These are phyloP conservation scores for Oldenlandia corymbosa DNA, from an alignment of 257 asterid genomes.

Conservation along the genomic window DNA sequence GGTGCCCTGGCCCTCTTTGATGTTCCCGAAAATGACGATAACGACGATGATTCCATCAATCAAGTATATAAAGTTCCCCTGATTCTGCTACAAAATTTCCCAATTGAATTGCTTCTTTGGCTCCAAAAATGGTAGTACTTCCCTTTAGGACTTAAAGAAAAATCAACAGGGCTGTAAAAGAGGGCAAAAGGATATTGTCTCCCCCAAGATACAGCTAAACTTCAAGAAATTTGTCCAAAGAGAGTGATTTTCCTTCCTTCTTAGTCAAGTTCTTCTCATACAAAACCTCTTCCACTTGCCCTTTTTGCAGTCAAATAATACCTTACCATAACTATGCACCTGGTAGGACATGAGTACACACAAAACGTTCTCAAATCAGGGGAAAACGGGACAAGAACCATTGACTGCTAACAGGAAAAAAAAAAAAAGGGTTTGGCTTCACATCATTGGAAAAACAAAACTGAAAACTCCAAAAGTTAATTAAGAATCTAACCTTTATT, in stretches of 20 bases:
- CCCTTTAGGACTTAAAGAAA: constrained; percentile 14
- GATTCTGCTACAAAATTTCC: constrained; percentile 6
- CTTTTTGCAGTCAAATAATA: constrained; percentile 6
- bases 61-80: constrained; percentile 5
- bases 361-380: constrained; percentile 7
- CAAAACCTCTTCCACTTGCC: constrained; percentile 13
- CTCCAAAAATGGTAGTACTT: neutral
- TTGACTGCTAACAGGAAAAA: no score
- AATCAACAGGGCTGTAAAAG: neutral
- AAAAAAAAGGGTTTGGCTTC: constrained; percentile 1
- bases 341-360: constrained; percentile 8
- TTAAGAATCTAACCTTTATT: neutral
- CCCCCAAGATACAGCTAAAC: constrained; percentile 16
- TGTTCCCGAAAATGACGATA: constrained; percentile 43
- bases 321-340: constrained; percentile 10
- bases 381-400: neutral
- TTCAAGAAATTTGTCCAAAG: constrained; percentile 1
- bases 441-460: neutral
- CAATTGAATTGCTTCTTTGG: constrained; percentile 4
- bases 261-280: constrained; percentile 18
- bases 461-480: no score
- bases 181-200: neutral
- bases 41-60: constrained; percentile 58
- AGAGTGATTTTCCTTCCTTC: constrained; percentile 6
- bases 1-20: constrained; percentile 71